These are phyloP conservation scores for Apophysomyces variabilis DNA, from an alignment of 371 early-diverging fungal species.

Conservation along the genomic window DNA sequence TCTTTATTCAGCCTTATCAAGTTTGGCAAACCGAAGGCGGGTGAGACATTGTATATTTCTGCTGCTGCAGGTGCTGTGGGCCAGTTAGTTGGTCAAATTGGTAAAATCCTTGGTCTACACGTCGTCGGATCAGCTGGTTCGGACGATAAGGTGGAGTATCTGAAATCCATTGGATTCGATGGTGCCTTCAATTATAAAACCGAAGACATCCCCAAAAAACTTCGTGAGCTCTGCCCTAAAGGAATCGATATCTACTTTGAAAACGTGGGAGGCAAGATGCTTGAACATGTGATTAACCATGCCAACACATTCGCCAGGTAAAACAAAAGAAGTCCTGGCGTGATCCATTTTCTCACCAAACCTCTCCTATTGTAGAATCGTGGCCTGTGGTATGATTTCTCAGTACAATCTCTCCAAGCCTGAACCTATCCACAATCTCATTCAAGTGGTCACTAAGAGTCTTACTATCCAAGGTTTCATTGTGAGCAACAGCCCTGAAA, in stretches of 20 bases:
- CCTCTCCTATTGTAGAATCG: constrained; percentile 39
- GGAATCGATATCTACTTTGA: constrained; percentile 78
- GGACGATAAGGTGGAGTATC: constrained; percentile 74
- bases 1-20: constrained; percentile 16
- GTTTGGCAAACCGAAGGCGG: constrained; percentile 44
- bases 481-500: constrained; percentile 56
- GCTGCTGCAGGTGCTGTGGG: constrained; percentile 65
- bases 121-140: constrained; percentile 82
- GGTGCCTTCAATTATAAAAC: constrained; percentile 87
- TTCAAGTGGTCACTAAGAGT: constrained; percentile 47
- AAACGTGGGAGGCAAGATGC: constrained; percentile 74
- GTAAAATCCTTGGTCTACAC: constrained; percentile 63
- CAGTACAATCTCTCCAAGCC: constrained; percentile 63
- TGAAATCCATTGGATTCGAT: constrained; percentile 69
- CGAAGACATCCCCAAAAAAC: constrained; percentile 42
- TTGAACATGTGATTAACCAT: constrained; percentile 62
- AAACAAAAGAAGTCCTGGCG: neutral
- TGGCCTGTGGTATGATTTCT: constrained; percentile 71
- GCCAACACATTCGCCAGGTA: constrained; percentile 57
- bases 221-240: constrained; percentile 57
- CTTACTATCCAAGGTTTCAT: constrained; percentile 69
- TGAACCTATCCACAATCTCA: constrained; percentile 39
- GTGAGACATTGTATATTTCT: constrained; percentile 58
- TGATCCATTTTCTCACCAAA: neutral
- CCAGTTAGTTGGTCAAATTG: constrained; percentile 67